Evolutionary conservation across 2,329 filamentous ascomycete genomes (phyloP), one percentile per base, ranked within the genome.

Genomic region (Laburnicola sp.): DNA sequence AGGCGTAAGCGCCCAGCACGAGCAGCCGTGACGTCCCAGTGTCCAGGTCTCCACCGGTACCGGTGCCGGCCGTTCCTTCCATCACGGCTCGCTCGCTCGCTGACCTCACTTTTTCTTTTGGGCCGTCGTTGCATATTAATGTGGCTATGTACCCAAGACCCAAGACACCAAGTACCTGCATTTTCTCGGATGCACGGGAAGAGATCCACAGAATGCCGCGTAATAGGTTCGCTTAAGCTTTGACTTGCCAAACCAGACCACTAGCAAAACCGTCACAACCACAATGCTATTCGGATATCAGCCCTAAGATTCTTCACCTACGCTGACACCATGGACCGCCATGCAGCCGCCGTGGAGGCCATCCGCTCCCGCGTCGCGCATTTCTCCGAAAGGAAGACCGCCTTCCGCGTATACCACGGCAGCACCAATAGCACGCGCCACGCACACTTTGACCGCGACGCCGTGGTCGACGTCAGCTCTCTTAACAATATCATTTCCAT

Each of bases 371-470:
- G 54, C 22, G 57, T 69, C 6, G 48, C 57, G 7, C 55, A 65
- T 6, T 70, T 70, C 22, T 63, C 70, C 53, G 44, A 50, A 22
- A 51, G 50, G 21, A 65, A 63, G 40, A 64, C 57, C 2, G 57
- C 66, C 2, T 70, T 71, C 45, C 64, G 68, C 7, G 57, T 91
- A 63, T 89, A 86, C 63, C 88, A 91, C 72, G 88, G 88, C 59
- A 84, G 86, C 2, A 91, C 88, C 23, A 90, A 89, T 75, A 88
- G 83, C 71, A 91, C 88, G 10, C 84, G 88, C 0, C 79, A 80
- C 51, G 67, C 69, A 1, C 57, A 60, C n/a, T 69, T 72, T 50
- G 59, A 69, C 32, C 63, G 47, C 6, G 76, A 63, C 26, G 46
- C 54, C 11, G 60, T 83, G 7, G 77, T 92, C 50, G 86, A 90